Base-by-base conservation (phyloP, 2,329 filamentous ascomycete genomes). In the Alternaria sp. region DNA sequence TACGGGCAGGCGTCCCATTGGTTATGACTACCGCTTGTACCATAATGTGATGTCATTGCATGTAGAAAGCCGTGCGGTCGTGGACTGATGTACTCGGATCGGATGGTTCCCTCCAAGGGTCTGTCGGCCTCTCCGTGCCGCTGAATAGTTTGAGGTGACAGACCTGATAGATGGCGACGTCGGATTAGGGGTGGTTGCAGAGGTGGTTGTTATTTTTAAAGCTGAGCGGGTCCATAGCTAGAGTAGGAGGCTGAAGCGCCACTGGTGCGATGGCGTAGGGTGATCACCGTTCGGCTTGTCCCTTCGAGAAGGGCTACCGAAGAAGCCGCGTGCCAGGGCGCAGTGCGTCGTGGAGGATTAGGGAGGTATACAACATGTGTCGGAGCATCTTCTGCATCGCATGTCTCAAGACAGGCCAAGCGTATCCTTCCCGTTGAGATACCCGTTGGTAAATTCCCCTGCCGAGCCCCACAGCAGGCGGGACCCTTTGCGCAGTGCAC, bases 221-320 rank as follows among this genome's bases (percentile, higher is more conserved):
- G 55, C 44, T 44, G 56, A 39, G 61, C 49, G 49, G 58, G 54
- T 43, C 44, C 32, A 32, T 32, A 51, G 47, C 30, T 32, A 22
- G 58, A 44, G 52, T 12, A 38, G 32, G 53, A 59, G 56, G 14
- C 11, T 6, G 11, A 34, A 11, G 34, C 46, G 55, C 32, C 26
- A 54, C 32, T 41, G 44, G 49, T 26, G 22, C 16, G 36, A 43
- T 43, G 60, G 60, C 60, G 55, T 26, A 48, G 34, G 49, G 42
- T 51, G 62, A 66, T 63, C 51, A 61, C 56, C 59, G 59, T 61
- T 62, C 52, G 63, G 61, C 61, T 59, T 66, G 61, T 63, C 56
- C 38, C 34, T 62, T 66, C 52, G 59, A 64, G 62, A 65, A 68
- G 67, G 30, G 38, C 61, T 68, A 53, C 57, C 55, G 58, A 51